Percentiles rank a stretch among this genome's conserved stretches.
Conservation (phyloP, 208 protist species). For the Naegleria lovaniensis region DNA sequence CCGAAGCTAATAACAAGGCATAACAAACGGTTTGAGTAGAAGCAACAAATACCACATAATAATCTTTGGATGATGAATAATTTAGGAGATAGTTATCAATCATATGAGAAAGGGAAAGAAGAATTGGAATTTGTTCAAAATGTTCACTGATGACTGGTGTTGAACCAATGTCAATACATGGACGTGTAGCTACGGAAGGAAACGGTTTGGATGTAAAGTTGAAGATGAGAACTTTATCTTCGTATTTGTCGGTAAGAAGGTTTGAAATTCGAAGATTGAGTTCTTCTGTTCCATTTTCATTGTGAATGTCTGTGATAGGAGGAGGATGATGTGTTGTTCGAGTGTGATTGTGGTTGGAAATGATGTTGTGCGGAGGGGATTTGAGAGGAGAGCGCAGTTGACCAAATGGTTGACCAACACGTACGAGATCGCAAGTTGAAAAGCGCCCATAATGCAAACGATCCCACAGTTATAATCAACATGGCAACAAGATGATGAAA, state of each 20-base stretch:
- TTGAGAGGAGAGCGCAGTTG: no score
- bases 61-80: neutral
- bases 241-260: neutral
- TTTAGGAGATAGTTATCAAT: neutral
- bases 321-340: neutral
- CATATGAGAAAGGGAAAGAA: neutral
- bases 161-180: neutral
- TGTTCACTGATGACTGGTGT: neutral
- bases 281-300: neutral
- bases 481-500: neutral
- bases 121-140: neutral
- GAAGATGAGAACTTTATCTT: neutral
- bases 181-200: neutral
- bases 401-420: no score
- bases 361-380: no score
- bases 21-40: neutral
- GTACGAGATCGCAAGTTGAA: no score
- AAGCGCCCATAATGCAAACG: no score
- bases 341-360: neutral
- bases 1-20: neutral
- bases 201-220: constrained; percentile 10
- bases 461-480: no score
- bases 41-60: neutral
- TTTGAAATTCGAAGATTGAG: neutral
- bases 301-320: neutral